phyloP scores from a whole-genome alignment of 306 rosid genomes.

The Cicer chorassanicum region DNA sequence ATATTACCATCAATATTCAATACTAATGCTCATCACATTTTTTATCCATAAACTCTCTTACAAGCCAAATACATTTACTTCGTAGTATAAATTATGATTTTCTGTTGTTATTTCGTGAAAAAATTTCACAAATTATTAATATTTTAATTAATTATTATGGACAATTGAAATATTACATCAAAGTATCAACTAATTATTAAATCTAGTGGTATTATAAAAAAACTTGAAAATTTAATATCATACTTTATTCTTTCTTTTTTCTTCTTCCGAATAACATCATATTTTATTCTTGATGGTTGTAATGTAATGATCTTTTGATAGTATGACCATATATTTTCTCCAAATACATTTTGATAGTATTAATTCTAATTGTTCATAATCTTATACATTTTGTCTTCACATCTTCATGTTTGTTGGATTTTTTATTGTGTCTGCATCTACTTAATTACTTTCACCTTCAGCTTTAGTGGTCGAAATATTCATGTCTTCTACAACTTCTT shows the following conservation, averaged over 20 bases:
- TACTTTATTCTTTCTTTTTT: too few relatives aligned
- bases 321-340: neutral
- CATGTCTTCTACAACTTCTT: conserved; percentile 6
- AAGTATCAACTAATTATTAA: too few relatives aligned
- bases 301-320: neutral
- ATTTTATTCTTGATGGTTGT: neutral
- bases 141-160: too few relatives aligned
- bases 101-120: neutral
- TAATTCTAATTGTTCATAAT: neutral
- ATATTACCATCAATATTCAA: neutral
- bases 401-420: neutral
- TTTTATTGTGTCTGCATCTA: conserved; percentile 39
- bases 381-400: neutral
- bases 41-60: neutral
- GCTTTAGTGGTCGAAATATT: conserved; percentile 39
- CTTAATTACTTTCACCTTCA: conserved; percentile 36
- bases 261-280: neutral
- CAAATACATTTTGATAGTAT: neutral
- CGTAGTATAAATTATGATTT: neutral
- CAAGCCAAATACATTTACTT: neutral
- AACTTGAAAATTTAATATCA: too few relatives aligned
- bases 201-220: too few relatives aligned
- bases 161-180: too few relatives aligned
- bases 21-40: neutral
- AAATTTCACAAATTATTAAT: neutral